Evolutionary conservation across 1,284 basidiomycete species (phyloP), one percentile per base, ranked within the genome.

Genomic region (Cutaneotrichosporon mucoides): DNA sequence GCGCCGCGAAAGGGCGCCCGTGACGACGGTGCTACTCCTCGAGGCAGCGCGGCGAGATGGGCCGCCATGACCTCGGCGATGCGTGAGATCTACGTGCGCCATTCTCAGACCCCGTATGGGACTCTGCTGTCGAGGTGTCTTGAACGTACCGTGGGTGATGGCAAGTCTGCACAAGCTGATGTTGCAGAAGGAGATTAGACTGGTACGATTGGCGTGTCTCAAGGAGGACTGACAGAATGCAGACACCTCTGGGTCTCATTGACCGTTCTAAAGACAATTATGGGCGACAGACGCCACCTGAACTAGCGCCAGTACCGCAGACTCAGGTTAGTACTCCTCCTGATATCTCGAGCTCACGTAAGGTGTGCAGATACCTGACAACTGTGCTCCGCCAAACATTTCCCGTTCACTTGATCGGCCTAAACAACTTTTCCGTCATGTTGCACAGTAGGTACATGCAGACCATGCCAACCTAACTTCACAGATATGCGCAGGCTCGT

Each of bases 341-440:
- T 16, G n/a, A 10, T 4, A 34, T 9, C 16, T 37, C 6, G 50
- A 49, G 15, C 53, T 55, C 36, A 59, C 36, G 3, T 11, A 59
- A 90, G 88, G 88, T 96, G 43, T 85, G 82, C 66, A 81, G 85
- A 15, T 95, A 86, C 76, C 83, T 85, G 5, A 77, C 80, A 1
- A 70, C 84, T 0, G 81, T 89, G 24, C 85, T 91, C 0, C 84
- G 85, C 43, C 72, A 80, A 1, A 83, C 96, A 3, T 84, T 98
- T 44, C 89, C 93, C 0, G 80, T 82, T 13, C 81, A 82, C 5
- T 83, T 96, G 53, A 90, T 92, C 85, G 95, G 95, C 15, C 73
- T 81, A 24, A 76, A 76, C 51, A 99, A 98, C 71, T 82, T 86
- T 49, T 80, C 83, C 51, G 65, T 85, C 3, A 73, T 93, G 6